Percentiles rank a stretch among this genome's conserved stretches.
Conservation (phyloP, 495 filamentous ascomycete species). For the Trichoderma virens region DNA sequence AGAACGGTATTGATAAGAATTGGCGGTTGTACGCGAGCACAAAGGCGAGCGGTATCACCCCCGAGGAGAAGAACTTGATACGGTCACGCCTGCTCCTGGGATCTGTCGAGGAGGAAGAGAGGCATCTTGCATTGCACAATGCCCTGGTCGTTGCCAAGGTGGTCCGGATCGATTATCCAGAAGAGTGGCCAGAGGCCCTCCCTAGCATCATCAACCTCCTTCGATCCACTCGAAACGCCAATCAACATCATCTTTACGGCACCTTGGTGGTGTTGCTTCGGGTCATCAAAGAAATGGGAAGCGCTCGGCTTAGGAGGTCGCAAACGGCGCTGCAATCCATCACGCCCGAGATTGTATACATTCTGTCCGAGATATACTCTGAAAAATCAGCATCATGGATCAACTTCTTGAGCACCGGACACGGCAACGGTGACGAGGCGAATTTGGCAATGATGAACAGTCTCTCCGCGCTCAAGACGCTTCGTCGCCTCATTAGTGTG, state of each 20-base stretch:
- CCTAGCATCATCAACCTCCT: constrained; percentile 53
- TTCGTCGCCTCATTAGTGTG: constrained; percentile 69
- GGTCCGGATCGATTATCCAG: constrained; percentile 77
- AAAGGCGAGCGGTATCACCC: constrained; percentile 58
- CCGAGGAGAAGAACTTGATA: constrained; percentile 67
- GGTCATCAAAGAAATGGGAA: constrained; percentile 82
- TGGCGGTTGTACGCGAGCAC: constrained; percentile 70
- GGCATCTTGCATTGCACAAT: constrained; percentile 72
- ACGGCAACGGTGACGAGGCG: constrained; percentile 47
- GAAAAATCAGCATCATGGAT: constrained; percentile 67
- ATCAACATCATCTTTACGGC: constrained; percentile 54
- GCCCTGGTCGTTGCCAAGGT: constrained; percentile 83
- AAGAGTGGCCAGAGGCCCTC: constrained; percentile 66
- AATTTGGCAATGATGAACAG: constrained; percentile 63
- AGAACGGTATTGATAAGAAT: constrained; percentile 90
- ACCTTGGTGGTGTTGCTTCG: constrained; percentile 70
- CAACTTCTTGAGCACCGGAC: constrained; percentile 40
- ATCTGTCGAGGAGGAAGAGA: constrained; percentile 64
- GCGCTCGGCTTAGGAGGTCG: constrained; percentile 62
- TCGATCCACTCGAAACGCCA: constrained; percentile 35
- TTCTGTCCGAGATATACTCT: constrained; percentile 69
- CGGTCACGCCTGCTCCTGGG: constrained; percentile 63
- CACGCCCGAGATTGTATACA: constrained; percentile 70
- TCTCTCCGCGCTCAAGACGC: constrained; percentile 65
- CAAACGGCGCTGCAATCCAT: constrained; percentile 64